A percentile compares a stretch with the other conserved stretches of the same genome.
These are phyloP conservation scores for Didymella glomerata DNA, from an alignment of 2,329 filamentous ascomycete species.

Conservation along the genomic window DNA sequence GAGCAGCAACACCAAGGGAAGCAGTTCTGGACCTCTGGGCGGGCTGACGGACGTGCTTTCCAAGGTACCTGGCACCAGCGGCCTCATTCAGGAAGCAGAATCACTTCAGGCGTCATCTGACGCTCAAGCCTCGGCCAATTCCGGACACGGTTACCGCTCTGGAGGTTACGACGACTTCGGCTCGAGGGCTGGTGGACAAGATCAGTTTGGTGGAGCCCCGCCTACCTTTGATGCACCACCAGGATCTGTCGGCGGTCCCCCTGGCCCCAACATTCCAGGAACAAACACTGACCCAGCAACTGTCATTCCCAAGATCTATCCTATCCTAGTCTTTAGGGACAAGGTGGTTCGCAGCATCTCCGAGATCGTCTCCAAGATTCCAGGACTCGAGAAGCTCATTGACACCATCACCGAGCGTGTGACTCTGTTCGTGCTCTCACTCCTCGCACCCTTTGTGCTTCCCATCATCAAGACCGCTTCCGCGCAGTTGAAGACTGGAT, in stretches of 20 bases:
- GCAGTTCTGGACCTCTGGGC: constrained; percentile 43
- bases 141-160: constrained; percentile 54
- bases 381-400: constrained; percentile 85
- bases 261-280: constrained; percentile 69
- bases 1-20: constrained; percentile 40
- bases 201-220: constrained; percentile 50
- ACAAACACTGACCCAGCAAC: constrained; percentile 75
- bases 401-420: constrained; percentile 94
- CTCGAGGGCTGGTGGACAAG: constrained; percentile 49
- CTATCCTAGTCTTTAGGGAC: constrained; percentile 92
- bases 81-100: constrained; percentile 57
- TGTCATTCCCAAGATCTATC: constrained; percentile 76
- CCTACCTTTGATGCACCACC: constrained; percentile 54
- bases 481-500: constrained; percentile 84
- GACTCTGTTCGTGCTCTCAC: constrained; percentile 87
- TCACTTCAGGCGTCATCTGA: constrained; percentile 58
- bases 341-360: constrained; percentile 90
- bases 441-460: constrained; percentile 89
- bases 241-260: constrained; percentile 55
- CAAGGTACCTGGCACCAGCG: constrained; percentile 71
- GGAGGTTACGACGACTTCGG: constrained; percentile 53
- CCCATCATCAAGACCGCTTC: constrained; percentile 91
- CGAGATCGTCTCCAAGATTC: constrained; percentile 87
- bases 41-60: constrained; percentile 73
- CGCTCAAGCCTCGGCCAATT: constrained; percentile 55